phyloP scores from a whole-genome alignment of 345 rosid genomes.

The Euphorbia peplus region DNA sequence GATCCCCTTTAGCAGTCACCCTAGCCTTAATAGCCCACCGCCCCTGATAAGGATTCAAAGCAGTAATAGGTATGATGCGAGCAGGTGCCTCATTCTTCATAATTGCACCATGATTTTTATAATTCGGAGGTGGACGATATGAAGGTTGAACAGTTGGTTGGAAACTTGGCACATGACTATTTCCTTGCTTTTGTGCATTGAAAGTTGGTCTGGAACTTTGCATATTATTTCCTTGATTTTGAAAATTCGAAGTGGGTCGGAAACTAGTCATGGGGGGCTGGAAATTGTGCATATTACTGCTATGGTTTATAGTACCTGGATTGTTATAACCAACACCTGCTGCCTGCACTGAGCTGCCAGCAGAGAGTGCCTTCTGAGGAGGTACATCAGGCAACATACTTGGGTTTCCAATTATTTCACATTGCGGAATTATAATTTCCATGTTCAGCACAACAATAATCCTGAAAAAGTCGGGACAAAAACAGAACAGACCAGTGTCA shows the following conservation, averaged over 20 bases:
- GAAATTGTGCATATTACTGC: conserved; percentile 14
- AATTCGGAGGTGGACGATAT: conserved; percentile 72
- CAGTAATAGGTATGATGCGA: conserved; percentile 69
- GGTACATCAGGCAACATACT: conserved; percentile 34
- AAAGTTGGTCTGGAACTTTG: conserved; percentile 6
- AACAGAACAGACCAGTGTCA: conserved; percentile 9
- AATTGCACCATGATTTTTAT: conserved; percentile 68
- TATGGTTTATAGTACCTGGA: conserved; percentile 12
- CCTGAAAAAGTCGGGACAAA: conserved; percentile 36
- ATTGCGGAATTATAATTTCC: conserved; percentile 70
- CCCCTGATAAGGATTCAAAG: conserved; percentile 88
- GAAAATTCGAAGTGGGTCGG: conserved; percentile 38
- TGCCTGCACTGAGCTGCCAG: conserved; percentile 27
- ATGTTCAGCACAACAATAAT: conserved; percentile 75
- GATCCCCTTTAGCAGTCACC: conserved; percentile 88
- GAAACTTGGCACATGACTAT: conserved; percentile 39
- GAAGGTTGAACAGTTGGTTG: conserved; percentile 71
- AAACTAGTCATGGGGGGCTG: conserved; percentile 33
- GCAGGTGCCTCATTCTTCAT: conserved; percentile 92
- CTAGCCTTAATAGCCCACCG: conserved; percentile 93
- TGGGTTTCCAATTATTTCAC: conserved; percentile 75
- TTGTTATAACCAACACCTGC: conserved; percentile 30
- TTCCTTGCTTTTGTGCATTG: conserved; percentile 31
- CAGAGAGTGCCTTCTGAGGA: conserved; percentile 44
- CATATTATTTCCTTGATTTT: conserved; percentile 21